phyloP scores from a whole-genome alignment of 495 filamentous ascomycete species.

The Aspergillus campestris region DNA sequence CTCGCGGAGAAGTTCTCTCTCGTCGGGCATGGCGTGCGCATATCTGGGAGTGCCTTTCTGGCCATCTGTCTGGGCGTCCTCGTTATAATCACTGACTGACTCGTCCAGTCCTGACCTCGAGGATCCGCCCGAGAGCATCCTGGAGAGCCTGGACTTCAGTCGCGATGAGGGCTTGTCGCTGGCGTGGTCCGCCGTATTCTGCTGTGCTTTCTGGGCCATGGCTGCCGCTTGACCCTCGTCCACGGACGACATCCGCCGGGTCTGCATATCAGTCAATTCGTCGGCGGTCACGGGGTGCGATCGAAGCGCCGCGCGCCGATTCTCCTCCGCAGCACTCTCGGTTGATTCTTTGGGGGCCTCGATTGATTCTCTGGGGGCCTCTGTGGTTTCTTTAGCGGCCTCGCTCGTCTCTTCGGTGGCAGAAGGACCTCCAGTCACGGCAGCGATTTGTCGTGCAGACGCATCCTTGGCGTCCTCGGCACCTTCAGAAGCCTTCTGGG shows the following conservation, averaged over 20 bases:
- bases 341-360: slow-evolving; percentile 2
- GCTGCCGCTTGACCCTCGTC: slow-evolving; percentile 9
- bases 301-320: slow-evolving; percentile 19
- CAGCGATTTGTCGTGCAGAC: neutral
- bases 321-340: slow-evolving; percentile 7
- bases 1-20: slow-evolving; percentile 37
- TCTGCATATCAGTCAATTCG: slow-evolving; percentile 16
- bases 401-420: neutral
- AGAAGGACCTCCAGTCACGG: too few species aligned
- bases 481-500: neutral
- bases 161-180: slow-evolving; percentile 6
- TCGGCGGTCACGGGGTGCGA: slow-evolving; percentile 24
- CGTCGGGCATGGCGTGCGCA: neutral
- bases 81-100: too few species aligned
- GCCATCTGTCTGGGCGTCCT: too few species aligned
- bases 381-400: neutral
- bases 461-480: slow-evolving; percentile 1
- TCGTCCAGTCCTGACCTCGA: too few species aligned
- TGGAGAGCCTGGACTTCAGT: slow-evolving; percentile 20
- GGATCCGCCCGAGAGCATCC: slow-evolving; percentile 10
- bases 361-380: slow-evolving; percentile 1
- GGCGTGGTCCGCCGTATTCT: neutral
- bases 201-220: slow-evolving; percentile 7
- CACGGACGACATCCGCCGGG: slow-evolving; percentile 1
- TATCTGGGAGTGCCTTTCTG: slow-evolving; percentile 14